Percentiles rank a stretch among this genome's conserved stretches.
phyloP scores from a whole-genome alignment of 768 basidiomycete genomes.

The Pisolithus microcarpus region DNA sequence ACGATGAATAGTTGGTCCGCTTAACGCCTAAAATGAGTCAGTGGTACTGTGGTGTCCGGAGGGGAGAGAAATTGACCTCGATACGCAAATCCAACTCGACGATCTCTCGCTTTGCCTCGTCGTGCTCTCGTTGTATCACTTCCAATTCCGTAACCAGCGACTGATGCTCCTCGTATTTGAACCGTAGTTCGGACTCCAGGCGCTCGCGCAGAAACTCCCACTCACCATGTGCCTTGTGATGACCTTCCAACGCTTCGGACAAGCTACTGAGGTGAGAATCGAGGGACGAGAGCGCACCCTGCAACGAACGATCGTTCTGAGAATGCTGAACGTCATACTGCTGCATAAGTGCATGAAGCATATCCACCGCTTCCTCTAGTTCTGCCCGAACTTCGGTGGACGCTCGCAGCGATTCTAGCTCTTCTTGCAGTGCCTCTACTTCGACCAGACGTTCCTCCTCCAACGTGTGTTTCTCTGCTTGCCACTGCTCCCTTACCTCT shows the following conservation, averaged over 20 bases:
- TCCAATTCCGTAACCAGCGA: conserved; percentile 47
- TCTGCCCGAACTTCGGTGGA: conserved; percentile 38
- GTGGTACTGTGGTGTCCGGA: not conserved
- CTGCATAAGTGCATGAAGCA: conserved; percentile 46
- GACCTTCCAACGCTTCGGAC: conserved; percentile 36
- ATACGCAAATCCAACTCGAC: conserved; percentile 32
- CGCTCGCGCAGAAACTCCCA: conserved; percentile 40
- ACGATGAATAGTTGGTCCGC: conserved; percentile 14
- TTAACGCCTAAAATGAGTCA: conserved; percentile 14
- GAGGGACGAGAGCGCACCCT: conserved; percentile 42
- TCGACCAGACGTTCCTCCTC: conserved; percentile 47
- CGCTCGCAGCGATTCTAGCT: conserved; percentile 38
- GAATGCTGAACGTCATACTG: conserved; percentile 48
- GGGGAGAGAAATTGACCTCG: conserved; percentile 24
- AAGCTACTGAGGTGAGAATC: conserved; percentile 46
- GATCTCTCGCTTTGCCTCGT: conserved; percentile 39
- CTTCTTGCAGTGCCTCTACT: conserved; percentile 37
- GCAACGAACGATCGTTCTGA: conserved; percentile 43
- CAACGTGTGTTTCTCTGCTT: conserved; percentile 40
- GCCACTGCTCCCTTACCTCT: conserved; percentile 43
- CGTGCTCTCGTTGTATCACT: conserved; percentile 43
- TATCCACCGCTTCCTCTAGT: conserved; percentile 42
- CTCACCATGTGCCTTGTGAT: conserved; percentile 38
- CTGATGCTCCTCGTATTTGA: conserved; percentile 41
- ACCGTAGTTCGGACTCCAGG: conserved; percentile 45